Evolutionary conservation across 148 eudicot genomes (phyloP), one percentile per base, ranked within the genome.

Genomic region (Fallopia convolvulus): DNA sequence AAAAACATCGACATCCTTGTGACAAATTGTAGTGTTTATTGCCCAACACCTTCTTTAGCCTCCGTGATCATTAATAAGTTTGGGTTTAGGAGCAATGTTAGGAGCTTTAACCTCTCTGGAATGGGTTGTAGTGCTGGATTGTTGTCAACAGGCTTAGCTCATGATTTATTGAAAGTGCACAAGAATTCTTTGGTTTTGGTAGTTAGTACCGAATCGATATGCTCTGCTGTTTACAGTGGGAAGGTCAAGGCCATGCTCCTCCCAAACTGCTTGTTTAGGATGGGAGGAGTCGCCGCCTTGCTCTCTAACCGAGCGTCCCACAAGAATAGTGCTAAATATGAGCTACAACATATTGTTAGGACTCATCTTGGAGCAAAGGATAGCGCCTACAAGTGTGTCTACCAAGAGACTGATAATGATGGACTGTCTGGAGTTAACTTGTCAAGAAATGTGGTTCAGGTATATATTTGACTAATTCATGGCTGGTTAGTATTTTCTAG

Each of bases 121-220:
- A 84, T 86, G 89, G 89, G 89, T 3, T 86, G 87, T 42, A 86
- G 89, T 42, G 87, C 89, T 0, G 87, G 85, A 8, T 53, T 84
- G 8, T 60, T 86, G 18, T 73, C 84, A 0, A 58, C 84, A 12
- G 72, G 85, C 80, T 61, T 87, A 72, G 87, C 85, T 47, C 75
- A 61, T 17, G 87, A 84, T 72, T 55, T 87, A 78, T 85, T 87
- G 12, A 82, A 75, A 74, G 87, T 83, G 74, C 89, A 87, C 55
- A 79, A 80, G 55, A 84, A 82, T 48, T 82, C 84, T 2, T 11
- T 81, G 47, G 89, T 82, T 15, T 56, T 87, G 52, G 81, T 87
- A 18, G 77, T 87, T 14, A 87, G 87, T 58, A 87, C 80, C 0
- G 89, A 84, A 81, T 49, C 83, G 4, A 78, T 87, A 8, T 79